phyloP scores from a whole-genome alignment of 148 eudicot genomes.

The Rhododendron vialii region DNA sequence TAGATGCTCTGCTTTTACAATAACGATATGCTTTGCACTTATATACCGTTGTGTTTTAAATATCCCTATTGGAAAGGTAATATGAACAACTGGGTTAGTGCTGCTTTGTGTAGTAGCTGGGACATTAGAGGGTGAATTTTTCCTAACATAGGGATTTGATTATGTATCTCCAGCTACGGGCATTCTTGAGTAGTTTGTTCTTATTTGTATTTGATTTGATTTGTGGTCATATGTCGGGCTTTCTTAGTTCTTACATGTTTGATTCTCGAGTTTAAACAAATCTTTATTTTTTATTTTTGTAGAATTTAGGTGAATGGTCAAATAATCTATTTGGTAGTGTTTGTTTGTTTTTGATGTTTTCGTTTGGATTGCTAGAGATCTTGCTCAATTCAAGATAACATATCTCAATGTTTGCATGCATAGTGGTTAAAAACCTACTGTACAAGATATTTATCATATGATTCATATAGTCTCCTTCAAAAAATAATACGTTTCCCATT shows the following conservation, averaged over 20 bases:
- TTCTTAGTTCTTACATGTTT: not conserved
- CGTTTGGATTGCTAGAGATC: not conserved
- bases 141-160: not conserved
- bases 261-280: not conserved
- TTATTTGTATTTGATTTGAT: too few relatives aligned
- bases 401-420: too few relatives aligned
- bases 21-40: not conserved
- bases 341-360: not conserved
- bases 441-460: too few relatives aligned
- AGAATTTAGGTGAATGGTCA: not conserved
- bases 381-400: not conserved
- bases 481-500: too few relatives aligned
- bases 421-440: too few relatives aligned
- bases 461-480: too few relatives aligned
- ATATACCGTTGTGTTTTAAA: not conserved
- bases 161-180: not conserved
- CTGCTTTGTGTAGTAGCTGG: not conserved
- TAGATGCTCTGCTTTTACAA: not conserved
- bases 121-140: not conserved
- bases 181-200: too few relatives aligned
- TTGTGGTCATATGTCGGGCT: not conserved
- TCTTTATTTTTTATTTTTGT: not conserved
- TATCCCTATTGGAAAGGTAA: not conserved
- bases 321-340: not conserved
- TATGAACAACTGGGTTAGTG: not conserved